Evolutionary conservation across 2,329 filamentous ascomycete species (phyloP).

Genomic region (Colletotrichum musicola): DNA sequence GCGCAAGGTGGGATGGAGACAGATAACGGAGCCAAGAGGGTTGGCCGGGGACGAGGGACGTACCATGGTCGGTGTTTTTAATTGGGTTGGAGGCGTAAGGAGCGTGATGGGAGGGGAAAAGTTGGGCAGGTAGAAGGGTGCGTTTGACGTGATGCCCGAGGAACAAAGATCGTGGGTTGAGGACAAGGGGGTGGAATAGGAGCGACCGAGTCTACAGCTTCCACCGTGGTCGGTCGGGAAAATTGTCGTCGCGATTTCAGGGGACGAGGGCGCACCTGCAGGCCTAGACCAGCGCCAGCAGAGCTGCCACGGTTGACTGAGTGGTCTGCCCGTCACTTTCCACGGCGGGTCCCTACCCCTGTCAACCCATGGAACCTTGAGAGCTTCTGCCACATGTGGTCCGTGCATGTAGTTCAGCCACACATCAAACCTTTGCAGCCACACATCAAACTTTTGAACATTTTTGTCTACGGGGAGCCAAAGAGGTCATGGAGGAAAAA

Average conservation of each 20-base stretch:
- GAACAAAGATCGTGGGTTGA: constrained; percentile 1
- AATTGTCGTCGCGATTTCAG: constrained; percentile 40
- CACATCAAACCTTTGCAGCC: constrained; percentile 34
- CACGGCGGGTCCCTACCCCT: constrained; percentile 5
- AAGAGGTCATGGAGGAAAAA: too few relatives aligned
- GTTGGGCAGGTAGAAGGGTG: background rate
- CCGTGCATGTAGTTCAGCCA: constrained; percentile 28
- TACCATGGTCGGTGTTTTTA: constrained; percentile 46
- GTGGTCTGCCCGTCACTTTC: background rate
- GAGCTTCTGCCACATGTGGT: constrained; percentile 33
- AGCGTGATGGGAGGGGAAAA: constrained; percentile 16
- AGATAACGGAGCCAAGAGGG: too few relatives aligned
- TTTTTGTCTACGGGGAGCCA: background rate
- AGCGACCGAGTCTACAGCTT: constrained; percentile 11
- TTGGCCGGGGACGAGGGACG: constrained; percentile 9
- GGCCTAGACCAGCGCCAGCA: constrained; percentile 18
- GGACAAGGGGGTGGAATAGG: background rate
- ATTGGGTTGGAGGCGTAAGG: constrained; percentile 17
- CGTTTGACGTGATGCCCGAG: background rate
- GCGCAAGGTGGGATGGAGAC: constrained; percentile 15
- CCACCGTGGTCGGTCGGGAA: constrained; percentile 32
- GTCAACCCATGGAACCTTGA: background rate
- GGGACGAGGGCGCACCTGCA: constrained; percentile 32
- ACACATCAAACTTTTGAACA: constrained; percentile 31
- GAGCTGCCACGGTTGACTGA: constrained; percentile 38